Percentiles rank a stretch among this genome's conserved stretches.
These are phyloP conservation scores for Lizonia empirigonia DNA, from an alignment of 2,329 filamentous ascomycete species.

Conservation along the genomic window DNA sequence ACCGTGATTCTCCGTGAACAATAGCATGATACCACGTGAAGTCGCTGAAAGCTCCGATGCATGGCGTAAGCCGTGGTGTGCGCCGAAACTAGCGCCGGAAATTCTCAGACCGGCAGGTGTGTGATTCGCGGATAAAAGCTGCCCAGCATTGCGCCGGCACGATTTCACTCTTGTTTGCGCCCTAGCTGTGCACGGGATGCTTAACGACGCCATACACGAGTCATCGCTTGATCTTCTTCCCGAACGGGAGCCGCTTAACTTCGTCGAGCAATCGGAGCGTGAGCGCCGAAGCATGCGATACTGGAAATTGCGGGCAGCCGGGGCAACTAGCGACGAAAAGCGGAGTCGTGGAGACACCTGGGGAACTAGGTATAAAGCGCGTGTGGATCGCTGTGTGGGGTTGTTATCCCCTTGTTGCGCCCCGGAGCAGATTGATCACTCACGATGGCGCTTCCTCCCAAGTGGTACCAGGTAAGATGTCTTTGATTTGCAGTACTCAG, in stretches of 20 bases:
- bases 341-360: constrained; percentile 23
- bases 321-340: constrained; percentile 6
- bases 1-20: constrained; percentile 2
- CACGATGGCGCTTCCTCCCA: constrained; percentile 61
- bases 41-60: constrained; percentile 18
- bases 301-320: constrained; percentile 4
- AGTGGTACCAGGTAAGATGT: constrained; percentile 60
- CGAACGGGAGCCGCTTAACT: constrained; percentile 2
- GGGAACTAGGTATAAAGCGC: constrained; percentile 19
- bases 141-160: constrained; percentile 4
- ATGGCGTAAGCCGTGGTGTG: constrained; percentile 6
- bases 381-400: constrained; percentile 12
- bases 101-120: background rate
- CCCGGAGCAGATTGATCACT: constrained; percentile 9
- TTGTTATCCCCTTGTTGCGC: constrained; percentile 15
- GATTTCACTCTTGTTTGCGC: constrained; percentile 4
- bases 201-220: constrained; percentile 13
- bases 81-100: constrained; percentile 5
- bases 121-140: constrained; percentile 12
- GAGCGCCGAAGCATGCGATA: background rate
- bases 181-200: constrained; percentile 2
- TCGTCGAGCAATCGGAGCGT: constrained; percentile 2
- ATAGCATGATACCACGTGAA: constrained; percentile 16
- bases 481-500: background rate
- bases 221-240: constrained; percentile 15